Base-by-base conservation (phyloP, 768 basidiomycete genomes). In the Ramaria sp. region DNA sequence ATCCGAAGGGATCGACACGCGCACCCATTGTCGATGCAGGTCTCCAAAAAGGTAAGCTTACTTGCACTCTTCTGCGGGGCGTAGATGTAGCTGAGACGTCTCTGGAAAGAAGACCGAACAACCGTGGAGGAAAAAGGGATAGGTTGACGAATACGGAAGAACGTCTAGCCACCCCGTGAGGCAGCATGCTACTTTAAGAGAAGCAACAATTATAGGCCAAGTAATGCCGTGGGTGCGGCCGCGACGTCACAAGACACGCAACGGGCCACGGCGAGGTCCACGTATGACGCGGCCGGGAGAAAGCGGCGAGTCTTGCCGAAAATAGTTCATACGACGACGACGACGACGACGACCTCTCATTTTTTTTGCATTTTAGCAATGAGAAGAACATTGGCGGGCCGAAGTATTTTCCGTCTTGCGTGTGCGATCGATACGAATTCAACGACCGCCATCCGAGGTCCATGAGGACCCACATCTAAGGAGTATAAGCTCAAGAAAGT, bases 181-280 rank as follows among this genome's bases (percentile, higher is more conserved):
- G n/a, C 18, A 55, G 36, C 53, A 55, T 55, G n/a, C 38, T 53
- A 51, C 28, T 13, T 20, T 43, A 51, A 51, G 50, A 5, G 16
- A 51, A 8, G 48, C 18, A 6, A 34, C 36, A 38, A 42, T 43
- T 47, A 47, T 47, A 47, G 27, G 45, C 9, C 13, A 47, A 10
- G 25, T 25, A 24, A 9, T 47, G 45, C 45, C 45, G n/a, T n/a
- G n/a, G n/a, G 45, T 47, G 25, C 25, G 45, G 45, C 45, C 22
- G 25, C 22, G 25, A 27, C 45, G 45, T 47, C 45, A 47, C 28
- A 24, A 47, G 45, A 47, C 22, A 3, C 5, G 16, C 2, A 16
- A 25, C 22, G 4, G 9, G 25, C 2, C 28, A 30, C 42, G 8
- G 16, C 13, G n/a, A 22, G 8, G 27, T 5, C 13, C 24, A 47